These are phyloP conservation scores for Tricholomella constricta DNA, from an alignment of 768 basidiomycete species.

Conservation along the genomic window DNA sequence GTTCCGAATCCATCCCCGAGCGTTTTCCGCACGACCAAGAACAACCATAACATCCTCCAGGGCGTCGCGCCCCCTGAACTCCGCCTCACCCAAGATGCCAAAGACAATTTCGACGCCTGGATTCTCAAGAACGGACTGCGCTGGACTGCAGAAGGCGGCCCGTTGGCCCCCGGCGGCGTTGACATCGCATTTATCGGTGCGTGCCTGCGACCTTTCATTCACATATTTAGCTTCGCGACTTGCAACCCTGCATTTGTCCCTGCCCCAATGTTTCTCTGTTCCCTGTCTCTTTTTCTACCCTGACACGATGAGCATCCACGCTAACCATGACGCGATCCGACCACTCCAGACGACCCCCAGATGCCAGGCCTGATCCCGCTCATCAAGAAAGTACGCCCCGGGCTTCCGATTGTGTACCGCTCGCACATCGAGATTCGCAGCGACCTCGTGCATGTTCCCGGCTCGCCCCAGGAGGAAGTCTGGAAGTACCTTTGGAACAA, in stretches of 20 bases:
- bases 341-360: conserved; percentile 71
- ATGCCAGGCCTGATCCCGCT: conserved; percentile 94
- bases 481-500: conserved; percentile 97
- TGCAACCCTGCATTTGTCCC: background rate
- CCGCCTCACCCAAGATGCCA: conserved; percentile 76
- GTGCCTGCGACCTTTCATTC: conserved; percentile 11
- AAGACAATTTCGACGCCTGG: conserved; percentile 84
- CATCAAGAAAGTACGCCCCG: conserved; percentile 82
- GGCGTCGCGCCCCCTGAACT: conserved; percentile 82
- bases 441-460: conserved; percentile 79
- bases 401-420: conserved; percentile 88
- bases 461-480: conserved; percentile 86
- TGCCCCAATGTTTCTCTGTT: background rate
- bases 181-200: conserved; percentile 88
- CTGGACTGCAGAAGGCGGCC: conserved; percentile 87
- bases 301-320: background rate
- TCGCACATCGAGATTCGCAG: conserved; percentile 95
- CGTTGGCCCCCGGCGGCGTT: conserved; percentile 78
- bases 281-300: too few species aligned
- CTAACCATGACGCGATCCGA: background rate
- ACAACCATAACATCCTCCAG: conserved; percentile 95
- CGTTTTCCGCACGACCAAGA: conserved; percentile 92
- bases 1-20: conserved; percentile 86
- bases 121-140: conserved; percentile 86
- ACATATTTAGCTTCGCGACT: background rate